Percentiles rank a stretch among this genome's conserved stretches.
phyloP scores from a whole-genome alignment of 164 flowering plant genomes.

The Malania oleifera region DNA sequence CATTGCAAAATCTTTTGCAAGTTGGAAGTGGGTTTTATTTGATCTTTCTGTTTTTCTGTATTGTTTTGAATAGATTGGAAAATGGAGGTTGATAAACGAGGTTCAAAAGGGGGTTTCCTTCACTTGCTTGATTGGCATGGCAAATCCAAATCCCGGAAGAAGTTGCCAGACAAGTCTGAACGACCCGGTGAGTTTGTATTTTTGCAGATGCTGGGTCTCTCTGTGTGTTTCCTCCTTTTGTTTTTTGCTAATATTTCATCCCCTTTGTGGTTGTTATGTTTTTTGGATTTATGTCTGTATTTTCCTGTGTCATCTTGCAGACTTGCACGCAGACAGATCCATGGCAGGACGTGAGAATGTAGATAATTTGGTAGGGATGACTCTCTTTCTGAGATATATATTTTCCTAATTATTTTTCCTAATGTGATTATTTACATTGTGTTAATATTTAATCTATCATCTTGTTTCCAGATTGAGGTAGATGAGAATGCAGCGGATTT shows the following conservation, averaged over 20 bases:
- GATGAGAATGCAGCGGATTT: constrained; percentile 25
- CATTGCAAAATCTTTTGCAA: background rate
- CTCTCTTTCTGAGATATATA: background rate
- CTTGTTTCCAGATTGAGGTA: constrained; percentile 25
- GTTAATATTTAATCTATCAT: background rate
- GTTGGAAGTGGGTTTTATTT: background rate
- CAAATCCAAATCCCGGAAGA: constrained; percentile 48
- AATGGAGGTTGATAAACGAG: constrained; percentile 54
- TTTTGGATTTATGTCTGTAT: background rate
- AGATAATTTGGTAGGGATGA: constrained; percentile 27
- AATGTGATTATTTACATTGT: background rate
- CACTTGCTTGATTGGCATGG: constrained; percentile 67
- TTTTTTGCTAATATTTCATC: background rate
- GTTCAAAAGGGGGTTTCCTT: constrained; percentile 55
- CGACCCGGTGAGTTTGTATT: constrained; percentile 27
- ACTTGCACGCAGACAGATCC: constrained; percentile 28
- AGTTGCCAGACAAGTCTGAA: constrained; percentile 36
- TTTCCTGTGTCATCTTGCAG: constrained; percentile 6
- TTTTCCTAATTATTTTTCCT: background rate
- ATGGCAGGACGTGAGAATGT: constrained; percentile 29
- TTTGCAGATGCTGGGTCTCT: background rate
- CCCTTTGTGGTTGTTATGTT: background rate
- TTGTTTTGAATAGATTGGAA: constrained; percentile 4
- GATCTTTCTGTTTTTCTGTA: no score
- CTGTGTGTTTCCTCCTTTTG: background rate